Evolutionary conservation across 768 basidiomycete species (phyloP).

Genomic region (Russula sp.): DNA sequence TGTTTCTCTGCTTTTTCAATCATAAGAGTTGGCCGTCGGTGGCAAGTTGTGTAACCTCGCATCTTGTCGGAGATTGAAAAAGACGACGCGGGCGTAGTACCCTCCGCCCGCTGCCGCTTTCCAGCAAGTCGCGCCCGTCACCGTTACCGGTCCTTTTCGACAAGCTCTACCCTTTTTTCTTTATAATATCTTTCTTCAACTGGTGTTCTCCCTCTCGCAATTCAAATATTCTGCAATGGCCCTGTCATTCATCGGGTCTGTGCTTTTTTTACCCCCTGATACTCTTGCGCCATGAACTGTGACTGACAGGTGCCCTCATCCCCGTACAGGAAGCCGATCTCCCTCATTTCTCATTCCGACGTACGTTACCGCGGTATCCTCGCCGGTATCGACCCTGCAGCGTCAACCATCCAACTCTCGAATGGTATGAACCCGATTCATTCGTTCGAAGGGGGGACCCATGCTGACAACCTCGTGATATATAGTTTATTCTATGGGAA

Average conservation of each 20-base stretch:
- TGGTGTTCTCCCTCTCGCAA: neutral
- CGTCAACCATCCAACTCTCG: slow-evolving; percentile 81
- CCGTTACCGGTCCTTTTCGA: neutral
- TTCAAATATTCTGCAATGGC: slow-evolving; percentile 15
- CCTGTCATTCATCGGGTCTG: slow-evolving; percentile 22
- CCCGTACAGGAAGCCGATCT: slow-evolving; percentile 69
- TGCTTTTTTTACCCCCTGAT: neutral
- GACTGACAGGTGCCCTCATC: slow-evolving; percentile 5
- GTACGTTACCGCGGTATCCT: slow-evolving; percentile 85
- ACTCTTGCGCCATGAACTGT: neutral
- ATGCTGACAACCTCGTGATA: neutral
- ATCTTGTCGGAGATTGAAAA: slow-evolving; percentile 11
- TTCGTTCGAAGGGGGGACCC: neutral
- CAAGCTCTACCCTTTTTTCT: neutral
- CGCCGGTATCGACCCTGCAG: slow-evolving; percentile 77
- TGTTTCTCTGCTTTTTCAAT: neutral
- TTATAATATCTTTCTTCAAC: neutral
- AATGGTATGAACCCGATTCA: slow-evolving; percentile 50
- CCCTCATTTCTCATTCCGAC: slow-evolving; percentile 86
- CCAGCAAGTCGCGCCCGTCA: neutral
- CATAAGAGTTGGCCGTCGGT: neutral
- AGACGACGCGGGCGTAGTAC: too few relatives aligned
- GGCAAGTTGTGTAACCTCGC: neutral
- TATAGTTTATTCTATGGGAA: slow-evolving; percentile 79
- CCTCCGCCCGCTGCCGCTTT: neutral